Evolutionary conservation across 2,329 filamentous ascomycete species (phyloP), one percentile per base, ranked within the genome.

Genomic region (Aspergillus texensis): DNA sequence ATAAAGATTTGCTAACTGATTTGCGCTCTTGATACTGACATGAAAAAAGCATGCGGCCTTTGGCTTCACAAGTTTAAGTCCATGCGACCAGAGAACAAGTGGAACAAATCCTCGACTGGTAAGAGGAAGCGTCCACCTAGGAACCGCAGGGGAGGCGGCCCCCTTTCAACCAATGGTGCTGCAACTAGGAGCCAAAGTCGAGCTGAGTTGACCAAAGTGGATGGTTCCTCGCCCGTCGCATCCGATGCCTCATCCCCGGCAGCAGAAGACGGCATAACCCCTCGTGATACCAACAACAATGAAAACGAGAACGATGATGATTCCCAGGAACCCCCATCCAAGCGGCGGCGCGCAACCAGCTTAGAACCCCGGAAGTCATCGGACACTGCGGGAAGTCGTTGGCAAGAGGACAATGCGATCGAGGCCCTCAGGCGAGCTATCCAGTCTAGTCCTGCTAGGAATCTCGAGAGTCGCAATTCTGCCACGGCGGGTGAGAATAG

Each of bases 41-140:
- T 55, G 19, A 26, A 39, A 21, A 46, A 61, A 89, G 87, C 94
- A 63, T 99, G 95, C 75, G 95, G 95, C 21, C 88, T 99, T 48
- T 99, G 93, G 93, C 89, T 99, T 70, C 89, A 89, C 65, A 98
- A 97, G 74, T 93, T 91, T 78, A 93, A 91, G 73, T 85, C 82
- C 28, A 95, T 96, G 82, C 89, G 95, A 10, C 95, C 95, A 2
- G 83, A 88, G 60, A 88, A 94, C 65, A 89, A 90, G 68, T 99
- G 94, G 94, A 90, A 90, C 68, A 91, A 87, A 67, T 85, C 83
- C 6, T 70, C 72, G n/a, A 77, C 74, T 60, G 71, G 75, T 48
- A 80, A 78, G 65, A 75, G 74, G 61, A 81, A 81, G 68, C 75
- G 80, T 21, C 70, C 74, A 12, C 69, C 74, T 8, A 76, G 76